Evolutionary conservation across 1,284 basidiomycete species (phyloP).

Genomic region (Cryptococcus floricola): DNA sequence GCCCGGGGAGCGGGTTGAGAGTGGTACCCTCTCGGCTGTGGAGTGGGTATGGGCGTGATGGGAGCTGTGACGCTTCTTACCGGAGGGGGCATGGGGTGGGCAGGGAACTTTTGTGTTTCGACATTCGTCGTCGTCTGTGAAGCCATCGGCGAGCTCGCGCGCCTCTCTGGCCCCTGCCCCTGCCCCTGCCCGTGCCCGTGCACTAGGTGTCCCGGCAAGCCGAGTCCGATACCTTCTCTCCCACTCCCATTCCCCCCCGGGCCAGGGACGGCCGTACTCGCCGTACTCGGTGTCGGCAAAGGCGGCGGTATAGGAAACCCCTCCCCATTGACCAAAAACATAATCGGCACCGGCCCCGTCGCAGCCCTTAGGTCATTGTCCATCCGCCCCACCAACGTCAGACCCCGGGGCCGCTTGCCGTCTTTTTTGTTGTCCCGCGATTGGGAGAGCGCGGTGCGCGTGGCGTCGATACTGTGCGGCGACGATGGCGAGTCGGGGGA

Average conservation of each 20-base stretch:
- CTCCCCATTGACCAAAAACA: conserved; percentile 33
- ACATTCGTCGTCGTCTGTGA: conserved; percentile 7
- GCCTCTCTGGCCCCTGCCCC: neutral
- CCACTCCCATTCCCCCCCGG: no score
- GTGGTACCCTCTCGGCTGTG: neutral
- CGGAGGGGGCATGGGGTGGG: conserved; percentile 10
- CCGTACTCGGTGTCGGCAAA: neutral
- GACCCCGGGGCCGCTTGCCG: conserved; percentile 15
- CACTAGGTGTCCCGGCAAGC: conserved; percentile 12
- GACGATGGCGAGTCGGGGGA: conserved; percentile 28
- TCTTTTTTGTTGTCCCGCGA: conserved; percentile 14
- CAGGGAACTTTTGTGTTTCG: neutral
- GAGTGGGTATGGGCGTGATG: neutral
- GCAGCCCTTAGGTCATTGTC: conserved; percentile 30
- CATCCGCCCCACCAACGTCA: conserved; percentile 38
- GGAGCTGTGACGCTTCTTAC: conserved; percentile 18
- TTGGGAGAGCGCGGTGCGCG: conserved; percentile 24
- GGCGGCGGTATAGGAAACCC: conserved; percentile 9
- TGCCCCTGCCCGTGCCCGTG: neutral
- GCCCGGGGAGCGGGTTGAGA: conserved; percentile 1
- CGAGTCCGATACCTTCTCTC: conserved; percentile 14
- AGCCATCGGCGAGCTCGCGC: conserved; percentile 19
- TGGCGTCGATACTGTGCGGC: conserved; percentile 33
- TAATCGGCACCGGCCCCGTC: conserved; percentile 41
- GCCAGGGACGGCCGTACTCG: neutral